These are phyloP conservation scores for Leccinum fallax DNA, from an alignment of 1,284 basidiomycete species.

Conservation along the genomic window DNA sequence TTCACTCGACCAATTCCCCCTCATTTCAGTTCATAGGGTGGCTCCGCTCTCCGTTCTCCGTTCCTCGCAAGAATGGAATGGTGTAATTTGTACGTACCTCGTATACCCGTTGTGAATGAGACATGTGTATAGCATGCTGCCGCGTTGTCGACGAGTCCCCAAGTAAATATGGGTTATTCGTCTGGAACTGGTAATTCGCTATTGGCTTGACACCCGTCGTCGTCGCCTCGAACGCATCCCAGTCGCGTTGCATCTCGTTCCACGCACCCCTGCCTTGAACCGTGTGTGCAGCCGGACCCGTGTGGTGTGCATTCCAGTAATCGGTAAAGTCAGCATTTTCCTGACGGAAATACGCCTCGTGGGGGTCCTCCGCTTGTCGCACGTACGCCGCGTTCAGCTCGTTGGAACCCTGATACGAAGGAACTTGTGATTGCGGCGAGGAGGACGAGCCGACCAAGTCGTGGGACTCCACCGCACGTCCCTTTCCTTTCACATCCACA, in stretches of 20 bases:
- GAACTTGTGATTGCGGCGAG: conserved; percentile 12
- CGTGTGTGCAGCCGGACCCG: conserved; percentile 16
- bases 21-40: background rate
- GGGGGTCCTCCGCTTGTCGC: conserved; percentile 47
- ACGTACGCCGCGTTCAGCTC: conserved; percentile 24
- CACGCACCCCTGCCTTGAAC: conserved; percentile 37
- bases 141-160: conserved; percentile 57
- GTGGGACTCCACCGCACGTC: conserved; percentile 43
- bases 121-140: conserved; percentile 56
- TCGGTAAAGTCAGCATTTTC: conserved; percentile 69
- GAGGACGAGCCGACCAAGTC: conserved; percentile 5
- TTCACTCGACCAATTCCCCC: background rate
- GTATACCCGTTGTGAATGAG: conserved; percentile 46
- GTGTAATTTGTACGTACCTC: conserved; percentile 53
- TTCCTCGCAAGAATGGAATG: conserved; percentile 15
- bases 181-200: conserved; percentile 75
- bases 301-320: conserved; percentile 51
- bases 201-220: conserved; percentile 61
- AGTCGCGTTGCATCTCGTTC: conserved; percentile 75
- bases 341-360: conserved; percentile 69
- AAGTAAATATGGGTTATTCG: conserved; percentile 78
- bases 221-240: conserved; percentile 82
- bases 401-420: conserved; percentile 21
- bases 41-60: conserved; percentile 5
- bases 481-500: conserved; percentile 67